phyloP scores from a whole-genome alignment of 2,329 filamentous ascomycete species.

The Aspergillus luchuensis region DNA sequence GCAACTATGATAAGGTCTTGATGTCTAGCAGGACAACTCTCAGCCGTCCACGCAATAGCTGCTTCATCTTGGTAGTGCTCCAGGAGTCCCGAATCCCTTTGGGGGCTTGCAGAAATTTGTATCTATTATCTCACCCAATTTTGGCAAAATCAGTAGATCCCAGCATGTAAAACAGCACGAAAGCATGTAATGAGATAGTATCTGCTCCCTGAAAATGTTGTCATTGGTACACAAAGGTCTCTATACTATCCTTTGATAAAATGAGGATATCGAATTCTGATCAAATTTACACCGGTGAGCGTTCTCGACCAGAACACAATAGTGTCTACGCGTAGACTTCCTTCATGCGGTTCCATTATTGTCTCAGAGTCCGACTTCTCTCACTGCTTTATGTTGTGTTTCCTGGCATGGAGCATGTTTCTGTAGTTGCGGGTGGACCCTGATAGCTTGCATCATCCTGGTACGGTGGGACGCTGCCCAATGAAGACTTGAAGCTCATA shows the following conservation, averaged over 20 bases:
- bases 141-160: too few species aligned
- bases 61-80: slow-evolving; percentile 60
- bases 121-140: too few species aligned
- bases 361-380: slow-evolving; percentile 43
- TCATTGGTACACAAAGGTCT: too few species aligned
- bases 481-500: background rate
- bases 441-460: slow-evolving; percentile 21
- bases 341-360: slow-evolving; percentile 49
- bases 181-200: too few species aligned
- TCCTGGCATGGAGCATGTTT: slow-evolving; percentile 45
- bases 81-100: too few species aligned
- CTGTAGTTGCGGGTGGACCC: slow-evolving; percentile 27
- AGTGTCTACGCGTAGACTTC: slow-evolving; percentile 33
- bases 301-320: too few species aligned
- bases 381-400: slow-evolving; percentile 36
- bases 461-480: slow-evolving; percentile 19
- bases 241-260: too few species aligned
- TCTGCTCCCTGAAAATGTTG: too few species aligned
- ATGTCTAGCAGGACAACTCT: slow-evolving; percentile 51
- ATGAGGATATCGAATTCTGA: too few species aligned
- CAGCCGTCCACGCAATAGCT: slow-evolving; percentile 60
- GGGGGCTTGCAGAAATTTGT: too few species aligned
- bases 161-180: too few species aligned
- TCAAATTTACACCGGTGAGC: rapidly evolving
- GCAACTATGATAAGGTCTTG: slow-evolving; percentile 55